Evolutionary conservation across 1,284 basidiomycete species (phyloP), one percentile per base, ranked within the genome.

Genomic region (Exobasidium cylindrosporum): DNA sequence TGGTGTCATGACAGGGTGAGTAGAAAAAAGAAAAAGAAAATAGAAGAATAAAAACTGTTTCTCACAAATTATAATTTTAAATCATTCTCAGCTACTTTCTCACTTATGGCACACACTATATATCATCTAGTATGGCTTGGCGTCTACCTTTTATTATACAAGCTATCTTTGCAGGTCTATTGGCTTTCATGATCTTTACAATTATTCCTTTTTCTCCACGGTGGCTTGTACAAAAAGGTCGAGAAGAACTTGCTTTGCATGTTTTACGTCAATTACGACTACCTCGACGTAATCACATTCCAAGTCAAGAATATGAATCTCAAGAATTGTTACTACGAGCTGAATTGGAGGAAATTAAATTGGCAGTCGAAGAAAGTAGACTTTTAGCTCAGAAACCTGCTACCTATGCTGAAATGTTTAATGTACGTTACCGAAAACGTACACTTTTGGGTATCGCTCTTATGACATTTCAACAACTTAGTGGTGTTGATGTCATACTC

Each of bases 141-240:
- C 32, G 57, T 17, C 43, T 58, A 24, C 57, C 57, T 4, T 58
- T 58, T 47, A 49, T 49, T n/a, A 23, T 58, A 6, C 45, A 44
- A 53, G 44, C 57, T 26, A 26, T 47, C 17, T 26, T 24, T 31
- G n/a, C 57, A 10, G 40, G 24, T 54, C 6, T 30, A 26, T 32
- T 58, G n/a, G 35, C 40, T 29, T n/a, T 58, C 29, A 17, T 32
- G 26, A 47, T 49, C 14, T 23, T 58, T 3, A 23, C 45, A 23
- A 26, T 58, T 31, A 28, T 58, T 21, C 57, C 57, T 10, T 58
- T 58, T 32, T 58, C 57, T 4, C 57, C 57, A 14, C 57, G 57
- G 23, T 58, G 57, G 57, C 57, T 54, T 21, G 57, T 29, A n/a
- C 35, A 43, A 26, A 17, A 58, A 11, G 40, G 31, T 26, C 40